Base-by-base conservation (phyloP, 2,329 filamentous ascomycete species). In the Phaeosphaeria sp. region DNA sequence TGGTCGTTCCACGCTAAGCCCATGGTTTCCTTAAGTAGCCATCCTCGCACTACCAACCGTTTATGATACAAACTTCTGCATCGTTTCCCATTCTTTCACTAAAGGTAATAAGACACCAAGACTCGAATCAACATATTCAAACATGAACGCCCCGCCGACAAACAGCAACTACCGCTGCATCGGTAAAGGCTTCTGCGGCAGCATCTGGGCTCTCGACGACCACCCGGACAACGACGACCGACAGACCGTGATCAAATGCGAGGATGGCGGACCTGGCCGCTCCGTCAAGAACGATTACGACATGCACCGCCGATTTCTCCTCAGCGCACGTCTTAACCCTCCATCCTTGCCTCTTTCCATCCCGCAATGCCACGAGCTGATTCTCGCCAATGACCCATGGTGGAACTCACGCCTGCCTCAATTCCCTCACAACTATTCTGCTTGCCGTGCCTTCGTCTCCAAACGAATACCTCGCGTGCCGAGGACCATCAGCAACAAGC, bases 171-270 rank as follows among this genome's bases (percentile, higher is more conserved):
- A 60, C 45, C 56, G 49, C 27, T 64, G 63, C 47, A 67, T 67
- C 20, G 61, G 64, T 30, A 64, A 61, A 30, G 64, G 63, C 0
- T 65, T 62, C 33, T 67, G 64, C 55, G 64, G 58, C 40, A 64
- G 58, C 51, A 25, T 67, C 33, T 67, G 60, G 63, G 49, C 62
- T 25, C 55, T 61, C 20, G 60, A 64, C 40, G 53, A 36, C 15
- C 56, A 64, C 22, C 65, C 65, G 44, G 60, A 63, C 39, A 63
- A 67, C 59, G 63, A 67, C 39, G 63, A 58, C 30, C 56, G 59
- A 6, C 63, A 22, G 6, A 50, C n/a, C 36, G 53, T 39, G 11
- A 57, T 67, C 21, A 67, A 67, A 44, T 60, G 64, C 30, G 64
- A 67, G 61, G 63, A 67, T 40, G 63, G 63, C 30, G 58, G 61